Conservation (phyloP, 768 basidiomycete species). For the Lentinus brumalis region DNA sequence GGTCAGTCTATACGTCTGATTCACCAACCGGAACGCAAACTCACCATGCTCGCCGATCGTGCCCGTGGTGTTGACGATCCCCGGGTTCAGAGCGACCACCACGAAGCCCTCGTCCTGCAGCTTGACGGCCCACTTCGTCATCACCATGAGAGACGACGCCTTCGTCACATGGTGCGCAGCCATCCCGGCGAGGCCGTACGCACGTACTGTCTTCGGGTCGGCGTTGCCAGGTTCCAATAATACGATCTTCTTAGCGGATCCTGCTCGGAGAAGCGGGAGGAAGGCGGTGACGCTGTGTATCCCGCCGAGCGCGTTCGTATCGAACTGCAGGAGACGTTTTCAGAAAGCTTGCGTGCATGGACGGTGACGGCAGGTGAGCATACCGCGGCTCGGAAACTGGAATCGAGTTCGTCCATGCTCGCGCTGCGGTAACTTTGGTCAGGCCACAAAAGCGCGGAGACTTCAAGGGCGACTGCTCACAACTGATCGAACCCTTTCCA, state of each 20-base stretch:
- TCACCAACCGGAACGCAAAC: not conserved
- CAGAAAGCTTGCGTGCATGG: not conserved
- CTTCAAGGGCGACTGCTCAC: not conserved
- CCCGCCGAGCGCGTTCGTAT: conserved; percentile 39
- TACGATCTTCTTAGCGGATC: conserved; percentile 37
- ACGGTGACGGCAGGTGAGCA: not conserved
- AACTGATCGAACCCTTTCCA: not conserved
- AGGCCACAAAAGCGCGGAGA: not conserved
- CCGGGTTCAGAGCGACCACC: conserved; percentile 38
- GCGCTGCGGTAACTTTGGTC: not conserved
- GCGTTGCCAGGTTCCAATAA: conserved; percentile 33
- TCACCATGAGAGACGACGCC: conserved; percentile 38
- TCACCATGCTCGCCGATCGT: not conserved
- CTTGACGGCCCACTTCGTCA: conserved; percentile 38
- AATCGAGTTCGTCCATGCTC: conserved; percentile 6
- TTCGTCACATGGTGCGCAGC: conserved; percentile 40
- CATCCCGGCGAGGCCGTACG: not conserved
- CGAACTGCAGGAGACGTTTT: conserved; percentile 21
- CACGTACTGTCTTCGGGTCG: conserved; percentile 29
- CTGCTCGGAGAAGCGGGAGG: conserved; percentile 40
- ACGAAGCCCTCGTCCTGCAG: conserved; percentile 35
- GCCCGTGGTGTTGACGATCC: conserved; percentile 34
- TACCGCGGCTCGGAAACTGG: conserved; percentile 5
- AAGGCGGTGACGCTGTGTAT: conserved; percentile 38
- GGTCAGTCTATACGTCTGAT: too few species aligned